These are phyloP conservation scores for Perkinsus chesapeaki DNA, from an alignment of 169 alveolate genomes.

Conservation along the genomic window DNA sequence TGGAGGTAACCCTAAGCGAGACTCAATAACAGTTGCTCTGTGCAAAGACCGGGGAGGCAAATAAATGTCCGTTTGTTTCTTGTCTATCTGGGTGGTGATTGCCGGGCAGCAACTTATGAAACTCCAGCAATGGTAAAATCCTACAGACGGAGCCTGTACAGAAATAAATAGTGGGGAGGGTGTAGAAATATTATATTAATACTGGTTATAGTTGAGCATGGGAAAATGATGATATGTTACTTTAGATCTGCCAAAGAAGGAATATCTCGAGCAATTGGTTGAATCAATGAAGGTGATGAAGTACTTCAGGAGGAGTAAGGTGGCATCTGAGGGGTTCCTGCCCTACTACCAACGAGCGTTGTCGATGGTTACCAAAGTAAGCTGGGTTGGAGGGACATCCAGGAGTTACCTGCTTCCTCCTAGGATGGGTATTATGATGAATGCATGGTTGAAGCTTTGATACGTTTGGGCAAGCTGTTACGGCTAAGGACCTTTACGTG, in stretches of 20 bases:
- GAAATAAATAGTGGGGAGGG: too few species aligned
- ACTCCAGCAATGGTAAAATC: too few species aligned
- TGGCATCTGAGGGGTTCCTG: background rate
- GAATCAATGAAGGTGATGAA: background rate
- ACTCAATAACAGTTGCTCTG: too few species aligned
- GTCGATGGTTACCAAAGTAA: background rate
- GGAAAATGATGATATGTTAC: background rate
- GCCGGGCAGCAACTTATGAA: too few species aligned
- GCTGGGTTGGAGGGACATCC: background rate
- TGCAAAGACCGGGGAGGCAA: too few species aligned
- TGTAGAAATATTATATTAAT: too few species aligned
- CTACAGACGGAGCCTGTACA: too few species aligned
- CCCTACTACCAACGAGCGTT: background rate
- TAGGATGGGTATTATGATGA: background rate
- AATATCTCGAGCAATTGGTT: background rate
- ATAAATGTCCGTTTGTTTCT: too few species aligned
- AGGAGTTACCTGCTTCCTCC: background rate
- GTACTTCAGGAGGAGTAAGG: background rate
- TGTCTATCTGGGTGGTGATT: too few species aligned
- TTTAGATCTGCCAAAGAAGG: background rate
- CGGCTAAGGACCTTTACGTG: background rate
- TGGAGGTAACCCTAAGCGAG: background rate
- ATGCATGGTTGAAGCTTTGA: background rate
- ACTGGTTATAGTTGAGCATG: background rate
- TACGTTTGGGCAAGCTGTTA: background rate